Conservation (phyloP, 805 yeast species). For the Yarrowia sp. region DNA sequence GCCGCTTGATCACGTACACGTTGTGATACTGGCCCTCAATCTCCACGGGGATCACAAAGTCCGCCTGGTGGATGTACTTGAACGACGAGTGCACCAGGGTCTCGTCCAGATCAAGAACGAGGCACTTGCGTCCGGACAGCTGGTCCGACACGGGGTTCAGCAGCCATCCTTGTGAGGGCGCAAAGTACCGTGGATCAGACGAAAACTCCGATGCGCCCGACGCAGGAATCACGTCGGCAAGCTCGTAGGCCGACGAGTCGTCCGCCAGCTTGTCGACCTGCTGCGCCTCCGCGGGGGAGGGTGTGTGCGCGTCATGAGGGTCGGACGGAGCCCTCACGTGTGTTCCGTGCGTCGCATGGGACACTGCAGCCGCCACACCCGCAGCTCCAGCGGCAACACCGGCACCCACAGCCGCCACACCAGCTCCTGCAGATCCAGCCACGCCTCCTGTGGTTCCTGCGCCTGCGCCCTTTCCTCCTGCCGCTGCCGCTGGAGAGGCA, state of each 20-base stretch:
- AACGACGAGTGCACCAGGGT: slow-evolving; percentile 94
- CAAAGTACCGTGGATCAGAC: slow-evolving; percentile 19
- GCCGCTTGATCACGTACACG: slow-evolving; percentile 94
- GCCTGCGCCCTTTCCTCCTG: not conserved
- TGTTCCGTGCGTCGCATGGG: not conserved
- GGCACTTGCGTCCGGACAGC: slow-evolving; percentile 70
- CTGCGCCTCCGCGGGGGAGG: not conserved
- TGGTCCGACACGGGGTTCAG: slow-evolving; percentile 53
- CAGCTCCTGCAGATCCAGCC: not conserved
- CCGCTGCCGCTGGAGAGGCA: too few relatives aligned
- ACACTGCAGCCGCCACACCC: not conserved
- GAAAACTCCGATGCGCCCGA: not conserved
- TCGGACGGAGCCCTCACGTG: not conserved
- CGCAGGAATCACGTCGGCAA: slow-evolving; percentile 8
- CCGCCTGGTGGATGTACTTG: slow-evolving; percentile 87
- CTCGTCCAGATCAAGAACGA: slow-evolving; percentile 90
- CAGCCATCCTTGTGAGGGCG: slow-evolving; percentile 28
- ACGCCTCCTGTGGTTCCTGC: not conserved
- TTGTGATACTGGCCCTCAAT: slow-evolving; percentile 89
- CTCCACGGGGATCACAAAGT: slow-evolving; percentile 96
- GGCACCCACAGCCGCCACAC: not conserved
- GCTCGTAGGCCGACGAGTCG: slow-evolving; percentile 21
- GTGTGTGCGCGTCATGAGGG: not conserved
- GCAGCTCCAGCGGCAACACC: not conserved
- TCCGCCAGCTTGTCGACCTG: slow-evolving; percentile 13